Base-by-base conservation (phyloP, 1,284 basidiomycete species). In the Rhodotorula sp. region DNA sequence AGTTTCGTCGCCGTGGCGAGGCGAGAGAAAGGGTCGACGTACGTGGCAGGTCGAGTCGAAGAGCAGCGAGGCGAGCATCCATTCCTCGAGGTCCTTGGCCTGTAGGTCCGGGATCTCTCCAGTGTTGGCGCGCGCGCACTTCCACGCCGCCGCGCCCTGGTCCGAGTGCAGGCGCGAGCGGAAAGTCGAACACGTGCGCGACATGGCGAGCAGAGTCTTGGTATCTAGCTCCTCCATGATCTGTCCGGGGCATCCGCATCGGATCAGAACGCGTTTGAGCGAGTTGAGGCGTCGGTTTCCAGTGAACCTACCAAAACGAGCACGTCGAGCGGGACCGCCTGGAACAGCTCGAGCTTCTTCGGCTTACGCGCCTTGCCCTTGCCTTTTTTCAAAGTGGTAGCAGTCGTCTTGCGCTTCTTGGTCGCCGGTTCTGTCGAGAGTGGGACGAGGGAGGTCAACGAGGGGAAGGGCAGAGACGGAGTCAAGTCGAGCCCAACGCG, bases 171-270 rank as follows among this genome's bases (percentile, higher is more conserved):
- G 57, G 43, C 66, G 48, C 3, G 21, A 5, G 47, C 72, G 68
- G 57, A 70, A 62, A 2, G 65, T 34, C 16, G 57, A 66, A 31
- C 66, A 68, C 18, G 69, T 66, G 28, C 56, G 66, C 6, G 54
- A 50, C 55, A 62, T 45, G 43, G 69, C 61, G 58, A 73, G 69
- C 34, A 74, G 59, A 16, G 72, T 71, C 26, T 63, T 62, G 2
- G 60, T 63, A 52, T 74, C 72, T 49, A 69, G 62, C 1, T 67
- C 47, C 16, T 43, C 18, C 62, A 71, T 58, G 49, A 71, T 67
- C 68, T 66, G 19, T 4, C 19, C 23, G 48, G 7, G 43, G 8
- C 1, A 34, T 34, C 34, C 10, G 10, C 5, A 10, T 16, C 21
- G 14, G 0, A 45, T 43, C n/a, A 26, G 38, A 43, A 14, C 8